Evolutionary conservation across 2,329 filamentous ascomycete genomes (phyloP), one percentile per base, ranked within the genome.

Genomic region (Eutypa lata): DNA sequence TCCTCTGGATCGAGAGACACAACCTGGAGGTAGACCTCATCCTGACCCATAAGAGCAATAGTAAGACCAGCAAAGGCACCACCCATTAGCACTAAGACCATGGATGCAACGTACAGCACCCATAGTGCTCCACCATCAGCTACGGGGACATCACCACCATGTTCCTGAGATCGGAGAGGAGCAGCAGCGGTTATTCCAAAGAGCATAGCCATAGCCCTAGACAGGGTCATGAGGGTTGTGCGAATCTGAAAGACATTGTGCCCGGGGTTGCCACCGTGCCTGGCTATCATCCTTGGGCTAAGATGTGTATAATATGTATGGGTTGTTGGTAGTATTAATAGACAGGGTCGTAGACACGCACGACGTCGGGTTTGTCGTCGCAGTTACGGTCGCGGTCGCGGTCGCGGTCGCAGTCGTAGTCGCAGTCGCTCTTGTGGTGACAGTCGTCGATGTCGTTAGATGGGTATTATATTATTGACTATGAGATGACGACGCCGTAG

Each of bases 21-120:
- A 59, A 99, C 94, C 73, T 97, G 94, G 16, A 99, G 82, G 71
- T 99, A 97, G 65, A 97, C 95, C 71, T 95, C 92, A 75, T 99
- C 94, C 75, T 91, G 83, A 50, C 82, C 82, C 82, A 85, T 84
- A 53, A 84, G 69, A 8, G 90, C 90, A 67, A 94, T 91, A 18
- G 94, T 99, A 71, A 99, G 75, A 33, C 94, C 94, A 10, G 94
- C 94, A 74, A 99, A 99, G 38, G 90, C 91, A 57, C 94, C 94
- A 57, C 94, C 94, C 1, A 90, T 81, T 55, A 97, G 76, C 10
- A 97, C 94, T 52, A 99, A 80, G 22, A 84, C 80, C 54, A 90
- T 81, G 18, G 93, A 95, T 28, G 91, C 79, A 52, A 86, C 78
- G 57, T 94, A 81, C 66, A 97, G 91, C 45, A 93, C 76, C 89